Evolutionary conservation across 257 asterid species (phyloP), one percentile per base, ranked within the genome.

Genomic region (Jacaranda mimosifolia): DNA sequence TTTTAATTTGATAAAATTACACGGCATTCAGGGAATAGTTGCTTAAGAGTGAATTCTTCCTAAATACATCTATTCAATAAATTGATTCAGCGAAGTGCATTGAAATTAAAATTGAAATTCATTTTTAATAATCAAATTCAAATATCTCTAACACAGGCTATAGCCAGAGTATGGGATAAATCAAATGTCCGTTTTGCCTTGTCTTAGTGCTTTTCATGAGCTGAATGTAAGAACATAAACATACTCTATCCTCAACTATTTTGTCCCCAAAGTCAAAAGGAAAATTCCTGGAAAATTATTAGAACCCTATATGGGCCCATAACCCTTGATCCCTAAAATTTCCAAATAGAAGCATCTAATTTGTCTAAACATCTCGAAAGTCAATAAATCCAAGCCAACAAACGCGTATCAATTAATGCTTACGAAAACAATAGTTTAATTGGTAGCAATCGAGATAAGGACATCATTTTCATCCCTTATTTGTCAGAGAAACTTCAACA

Each of bases 401-500:
- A n/a, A 36, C 66, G 76, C 53, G 40, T 39, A 45, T 13, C 43
- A 13, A 9, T 35, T 11, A 26, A 2, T 12, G 13, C 56, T 43
- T 39, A 40, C n/a, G 2, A 39, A 45, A 46, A 45, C 56, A 46
- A 3, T 32, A 9, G 11, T 26, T 26, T 0, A 51, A 12, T 5
- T 36, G 9, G 21, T 21, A 14, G 6, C 38, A 19, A 1, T 8
- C 13, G 6, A 63, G 10, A 9, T 38, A n/a, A 21, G 21, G 58
- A 57, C 39, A 19, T 39, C 8, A 15, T 1, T 4, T 18, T 19
- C 53, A 6, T 9, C 5, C 32, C 32, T 26, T 26, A 5, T 35
- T 70, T 40, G 9, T 52, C 8, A 5, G 26, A 42, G 18, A 43
- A 59, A 60, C 59, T 57, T 73, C 78, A 73, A 49, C 78, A 72